Percentiles rank a stretch among this genome's conserved stretches.
Evolutionary conservation across 1,284 basidiomycete species (phyloP).

Genomic region (Cryptococcus floricola): DNA sequence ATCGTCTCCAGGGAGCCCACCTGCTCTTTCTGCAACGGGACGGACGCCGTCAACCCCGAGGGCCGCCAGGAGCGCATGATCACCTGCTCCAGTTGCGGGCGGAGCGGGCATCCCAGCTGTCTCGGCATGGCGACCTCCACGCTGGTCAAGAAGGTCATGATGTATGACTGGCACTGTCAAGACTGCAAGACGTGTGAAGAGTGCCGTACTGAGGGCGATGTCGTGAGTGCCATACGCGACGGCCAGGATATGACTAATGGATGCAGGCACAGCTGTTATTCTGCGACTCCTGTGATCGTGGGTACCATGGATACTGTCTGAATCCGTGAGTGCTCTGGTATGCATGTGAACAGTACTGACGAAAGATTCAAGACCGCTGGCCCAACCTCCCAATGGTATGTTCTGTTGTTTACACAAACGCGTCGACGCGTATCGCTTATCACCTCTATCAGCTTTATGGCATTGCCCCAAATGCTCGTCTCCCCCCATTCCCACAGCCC

Average conservation of each 20-base stretch:
- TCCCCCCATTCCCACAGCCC: background rate
- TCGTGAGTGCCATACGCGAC: conserved; percentile 59
- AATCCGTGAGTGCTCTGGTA: conserved; percentile 54
- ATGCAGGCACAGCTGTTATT: conserved; percentile 74
- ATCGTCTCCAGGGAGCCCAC: background rate
- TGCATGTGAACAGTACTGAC: background rate
- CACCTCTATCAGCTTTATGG: conserved; percentile 14
- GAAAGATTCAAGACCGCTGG: conserved; percentile 52
- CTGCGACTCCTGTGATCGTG: conserved; percentile 92
- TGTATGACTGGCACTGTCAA: conserved; percentile 82
- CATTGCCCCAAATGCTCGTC: conserved; percentile 17
- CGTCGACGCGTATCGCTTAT: background rate
- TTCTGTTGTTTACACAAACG: conserved; percentile 42
- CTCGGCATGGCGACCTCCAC: conserved; percentile 56
- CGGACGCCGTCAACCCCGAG: conserved; percentile 20
- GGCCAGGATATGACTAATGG: background rate
- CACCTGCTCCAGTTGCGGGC: conserved; percentile 37
- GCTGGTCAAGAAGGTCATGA: conserved; percentile 55
- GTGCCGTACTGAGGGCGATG: conserved; percentile 79
- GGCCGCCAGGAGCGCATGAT: conserved; percentile 35
- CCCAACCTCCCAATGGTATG: conserved; percentile 65
- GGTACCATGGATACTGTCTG: conserved; percentile 90
- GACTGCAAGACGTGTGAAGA: conserved; percentile 93
- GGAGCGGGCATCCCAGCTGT: conserved; percentile 65
- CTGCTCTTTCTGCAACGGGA: conserved; percentile 34